Percentiles rank a stretch among this genome's conserved stretches.
Conservation (phyloP, 192 early-diverging fungal genomes). For the Coemansia sp. region DNA sequence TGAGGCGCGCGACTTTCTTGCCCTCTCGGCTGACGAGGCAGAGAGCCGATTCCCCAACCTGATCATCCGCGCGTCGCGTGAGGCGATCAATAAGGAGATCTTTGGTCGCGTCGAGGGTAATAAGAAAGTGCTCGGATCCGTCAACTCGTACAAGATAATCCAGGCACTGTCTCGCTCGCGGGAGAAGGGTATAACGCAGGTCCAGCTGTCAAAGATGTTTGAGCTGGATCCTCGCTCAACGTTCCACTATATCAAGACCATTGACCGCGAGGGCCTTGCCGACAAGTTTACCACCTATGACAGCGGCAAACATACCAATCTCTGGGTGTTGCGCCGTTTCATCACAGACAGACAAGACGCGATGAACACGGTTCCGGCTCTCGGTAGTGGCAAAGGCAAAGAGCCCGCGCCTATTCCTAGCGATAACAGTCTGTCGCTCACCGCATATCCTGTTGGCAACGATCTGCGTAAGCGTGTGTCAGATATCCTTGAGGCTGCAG, state of each 20-base stretch:
- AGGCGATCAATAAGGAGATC: constrained; percentile 24
- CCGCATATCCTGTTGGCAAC: constrained; percentile 9
- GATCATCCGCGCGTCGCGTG: constrained; percentile 18
- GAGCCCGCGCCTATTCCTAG: not conserved
- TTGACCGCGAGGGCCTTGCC: constrained; percentile 35
- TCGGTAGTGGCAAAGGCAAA: not conserved
- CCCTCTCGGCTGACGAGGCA: constrained; percentile 1
- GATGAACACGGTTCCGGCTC: not conserved
- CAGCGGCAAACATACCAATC: constrained; percentile 33
- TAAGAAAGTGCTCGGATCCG: constrained; percentile 14
- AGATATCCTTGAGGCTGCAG: constrained; percentile 19
- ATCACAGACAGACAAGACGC: not conserved
- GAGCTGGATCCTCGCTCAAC: constrained; percentile 28
- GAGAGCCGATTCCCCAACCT: constrained; percentile 22
- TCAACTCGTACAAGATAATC: constrained; percentile 9
- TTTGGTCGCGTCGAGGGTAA: constrained; percentile 40
- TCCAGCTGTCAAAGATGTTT: constrained; percentile 14
- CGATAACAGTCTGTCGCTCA: not conserved
- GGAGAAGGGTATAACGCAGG: constrained; percentile 36
- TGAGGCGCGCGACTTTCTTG: constrained; percentile 1
- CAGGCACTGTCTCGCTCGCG: constrained; percentile 27
- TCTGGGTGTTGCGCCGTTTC: constrained; percentile 38
- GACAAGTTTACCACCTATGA: constrained; percentile 23
- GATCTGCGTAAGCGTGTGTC: constrained; percentile 13
- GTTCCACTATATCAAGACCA: constrained; percentile 42